A percentile compares a stretch with the other conserved stretches of the same genome.
phyloP scores from a whole-genome alignment of 23 red algal genomes.

The Gracilaria gracilis region DNA sequence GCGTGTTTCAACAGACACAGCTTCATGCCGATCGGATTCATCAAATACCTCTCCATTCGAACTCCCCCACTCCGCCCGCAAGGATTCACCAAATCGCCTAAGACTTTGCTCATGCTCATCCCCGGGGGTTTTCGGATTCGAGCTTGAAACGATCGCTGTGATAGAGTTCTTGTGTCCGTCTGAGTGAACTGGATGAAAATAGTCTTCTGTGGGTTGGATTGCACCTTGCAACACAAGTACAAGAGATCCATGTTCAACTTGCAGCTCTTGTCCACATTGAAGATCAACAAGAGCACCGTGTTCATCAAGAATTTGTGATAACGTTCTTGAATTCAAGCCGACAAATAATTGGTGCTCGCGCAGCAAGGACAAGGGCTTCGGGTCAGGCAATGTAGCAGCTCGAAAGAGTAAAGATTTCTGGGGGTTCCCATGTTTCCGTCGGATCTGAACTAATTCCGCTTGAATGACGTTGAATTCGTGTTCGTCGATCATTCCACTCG shows the following conservation, averaged over 20 bases:
- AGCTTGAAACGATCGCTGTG: neutral
- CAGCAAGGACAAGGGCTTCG: conserved; percentile 16
- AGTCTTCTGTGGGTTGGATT: conserved; percentile 40
- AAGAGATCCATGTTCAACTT: conserved; percentile 44
- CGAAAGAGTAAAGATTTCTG: neutral
- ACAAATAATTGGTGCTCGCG: conserved; percentile 51
- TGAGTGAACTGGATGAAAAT: neutral
- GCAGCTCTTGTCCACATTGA: conserved; percentile 17
- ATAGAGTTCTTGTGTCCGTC: neutral
- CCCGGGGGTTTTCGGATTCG: neutral
- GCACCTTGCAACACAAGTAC: conserved; percentile 54
- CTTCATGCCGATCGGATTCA: neutral
- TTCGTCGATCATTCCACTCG: conserved; percentile 57
- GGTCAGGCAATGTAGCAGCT: neutral
- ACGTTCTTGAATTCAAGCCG: neutral
- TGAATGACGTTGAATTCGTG: conserved; percentile 51
- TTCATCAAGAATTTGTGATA: conserved; percentile 22
- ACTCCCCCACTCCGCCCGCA: neutral
- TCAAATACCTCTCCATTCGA: neutral
- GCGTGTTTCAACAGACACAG: neutral
- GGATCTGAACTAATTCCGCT: conserved; percentile 49
- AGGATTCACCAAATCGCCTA: neutral
- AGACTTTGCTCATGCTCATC: neutral
- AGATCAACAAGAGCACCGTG: conserved; percentile 40
- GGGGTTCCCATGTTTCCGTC: conserved; percentile 26